These are phyloP conservation scores for Chlamydomonas asymmetrica DNA, from an alignment of 139 green algal genomes.

Conservation along the genomic window DNA sequence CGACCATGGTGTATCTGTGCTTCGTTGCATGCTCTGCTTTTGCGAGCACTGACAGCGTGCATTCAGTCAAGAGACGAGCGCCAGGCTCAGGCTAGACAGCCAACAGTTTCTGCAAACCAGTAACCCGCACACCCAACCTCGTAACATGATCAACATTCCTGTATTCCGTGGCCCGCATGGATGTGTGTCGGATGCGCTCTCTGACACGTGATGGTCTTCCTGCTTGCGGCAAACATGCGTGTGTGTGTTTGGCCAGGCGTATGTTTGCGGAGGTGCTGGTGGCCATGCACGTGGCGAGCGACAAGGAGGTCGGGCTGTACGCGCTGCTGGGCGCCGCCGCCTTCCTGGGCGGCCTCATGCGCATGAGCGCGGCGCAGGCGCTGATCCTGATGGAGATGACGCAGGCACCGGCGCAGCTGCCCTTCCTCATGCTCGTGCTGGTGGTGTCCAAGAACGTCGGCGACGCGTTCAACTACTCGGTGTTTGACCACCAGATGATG, in stretches of 20 bases:
- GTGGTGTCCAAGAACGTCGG: slow-evolving; percentile 57
- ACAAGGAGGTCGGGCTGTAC: slow-evolving; percentile 51
- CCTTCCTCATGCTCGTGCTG: slow-evolving; percentile 35
- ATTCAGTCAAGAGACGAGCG: no score
- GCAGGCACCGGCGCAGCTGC: slow-evolving; percentile 26
- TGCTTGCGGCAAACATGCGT: slow-evolving; percentile 1
- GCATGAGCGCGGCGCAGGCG: slow-evolving; percentile 71
- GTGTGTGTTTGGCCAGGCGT: no score
- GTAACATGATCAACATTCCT: no score
- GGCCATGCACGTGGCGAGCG: slow-evolving; percentile 20
- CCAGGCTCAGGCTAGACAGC: no score
- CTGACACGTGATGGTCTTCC: no score
- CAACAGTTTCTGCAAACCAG: no score
- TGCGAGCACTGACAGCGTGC: no score
- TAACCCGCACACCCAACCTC: no score
- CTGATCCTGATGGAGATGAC: slow-evolving; percentile 69
- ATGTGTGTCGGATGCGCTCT: no score
- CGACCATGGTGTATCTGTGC: no score
- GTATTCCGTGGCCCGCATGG: no score
- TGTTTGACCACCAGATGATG: slow-evolving; percentile 67
- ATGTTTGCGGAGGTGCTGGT: slow-evolving; percentile 51
- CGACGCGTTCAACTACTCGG: slow-evolving; percentile 60
- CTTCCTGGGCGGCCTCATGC: slow-evolving; percentile 78
- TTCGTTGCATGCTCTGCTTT: no score
- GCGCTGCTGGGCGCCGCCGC: slow-evolving; percentile 60